A percentile compares a stretch with the other conserved stretches of the same genome.
Conservation (phyloP, 2,329 filamentous ascomycete species). For the Fusarium secorum region DNA sequence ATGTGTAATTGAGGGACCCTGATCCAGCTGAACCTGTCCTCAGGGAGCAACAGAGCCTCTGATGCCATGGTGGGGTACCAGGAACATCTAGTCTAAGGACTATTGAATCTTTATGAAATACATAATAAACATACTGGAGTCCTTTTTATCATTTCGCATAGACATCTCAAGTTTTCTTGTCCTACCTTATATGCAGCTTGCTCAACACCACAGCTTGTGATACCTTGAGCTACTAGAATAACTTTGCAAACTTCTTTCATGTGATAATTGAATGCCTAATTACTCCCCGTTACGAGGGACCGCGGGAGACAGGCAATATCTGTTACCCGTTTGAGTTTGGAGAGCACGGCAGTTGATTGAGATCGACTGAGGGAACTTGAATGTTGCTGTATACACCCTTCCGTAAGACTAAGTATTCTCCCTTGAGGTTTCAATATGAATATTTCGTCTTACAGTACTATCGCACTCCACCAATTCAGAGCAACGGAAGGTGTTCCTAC, state of each 20-base stretch:
- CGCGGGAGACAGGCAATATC: neutral
- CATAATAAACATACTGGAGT: neutral
- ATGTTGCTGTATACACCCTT: neutral
- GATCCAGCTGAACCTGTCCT: neutral
- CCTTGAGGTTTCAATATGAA: accelerated
- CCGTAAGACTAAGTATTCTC: neutral
- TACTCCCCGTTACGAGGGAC: neutral
- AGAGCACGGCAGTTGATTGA: neutral
- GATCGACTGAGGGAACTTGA: neutral
- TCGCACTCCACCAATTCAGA: neutral
- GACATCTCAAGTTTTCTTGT: neutral
- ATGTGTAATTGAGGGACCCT: neutral
- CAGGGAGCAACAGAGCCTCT: neutral
- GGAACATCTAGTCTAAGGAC: neutral
- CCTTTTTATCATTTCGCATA: neutral
- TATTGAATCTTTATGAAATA: neutral
- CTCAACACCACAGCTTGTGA: neutral
- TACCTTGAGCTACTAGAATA: neutral
- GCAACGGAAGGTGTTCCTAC: neutral
- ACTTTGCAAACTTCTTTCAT: neutral
- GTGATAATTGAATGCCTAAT: neutral
- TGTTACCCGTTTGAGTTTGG: neutral
- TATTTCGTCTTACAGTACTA: neutral
- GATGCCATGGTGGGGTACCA: neutral
- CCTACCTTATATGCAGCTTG: neutral